phyloP scores from a whole-genome alignment of 805 yeast species.

The Metschnikowia sp. region DNA sequence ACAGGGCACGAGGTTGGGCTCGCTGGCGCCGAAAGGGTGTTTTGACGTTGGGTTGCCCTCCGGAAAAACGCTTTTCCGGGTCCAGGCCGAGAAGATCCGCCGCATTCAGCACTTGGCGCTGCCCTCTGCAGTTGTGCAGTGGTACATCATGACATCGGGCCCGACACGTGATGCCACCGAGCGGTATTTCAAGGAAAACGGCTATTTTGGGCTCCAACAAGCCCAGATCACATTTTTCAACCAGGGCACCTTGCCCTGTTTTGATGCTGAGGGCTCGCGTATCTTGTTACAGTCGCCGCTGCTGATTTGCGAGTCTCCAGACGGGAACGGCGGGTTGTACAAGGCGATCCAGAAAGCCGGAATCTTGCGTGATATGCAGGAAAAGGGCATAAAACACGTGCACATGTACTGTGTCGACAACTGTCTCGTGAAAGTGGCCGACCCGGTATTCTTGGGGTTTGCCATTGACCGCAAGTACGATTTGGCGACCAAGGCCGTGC shows the following conservation, averaged over 20 bases:
- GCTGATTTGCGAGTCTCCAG: slow-evolving; percentile 81
- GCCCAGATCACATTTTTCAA: slow-evolving; percentile 75
- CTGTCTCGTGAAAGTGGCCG: slow-evolving; percentile 86
- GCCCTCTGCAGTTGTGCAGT: slow-evolving; percentile 44
- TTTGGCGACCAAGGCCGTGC: slow-evolving; percentile 90
- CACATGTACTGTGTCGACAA: slow-evolving; percentile 98
- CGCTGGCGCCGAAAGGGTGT: slow-evolving; percentile 90
- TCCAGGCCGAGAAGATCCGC: slow-evolving; percentile 84
- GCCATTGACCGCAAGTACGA: slow-evolving; percentile 64
- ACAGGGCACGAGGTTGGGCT: slow-evolving; percentile 94
- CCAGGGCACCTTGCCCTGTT: slow-evolving; percentile 95
- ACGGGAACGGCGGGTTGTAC: slow-evolving; percentile 97
- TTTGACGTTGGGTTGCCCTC: slow-evolving; percentile 85
- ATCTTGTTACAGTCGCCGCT: slow-evolving; percentile 58
- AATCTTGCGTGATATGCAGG: slow-evolving; percentile 62
- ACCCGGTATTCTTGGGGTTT: slow-evolving; percentile 86
- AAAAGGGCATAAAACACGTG: slow-evolving; percentile 75
- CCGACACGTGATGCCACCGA: slow-evolving; percentile 81
- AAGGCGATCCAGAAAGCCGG: slow-evolving; percentile 68
- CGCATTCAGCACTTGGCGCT: slow-evolving; percentile 58
- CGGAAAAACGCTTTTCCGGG: slow-evolving; percentile 77
- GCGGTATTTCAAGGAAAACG: slow-evolving; percentile 55
- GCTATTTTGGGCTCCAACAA: slow-evolving; percentile 66
- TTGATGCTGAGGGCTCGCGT: slow-evolving; percentile 63
- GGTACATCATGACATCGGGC: slow-evolving; percentile 95